Evolutionary conservation across 2,329 filamentous ascomycete species (phyloP).

Genomic region (Boeremia lycopersici): DNA sequence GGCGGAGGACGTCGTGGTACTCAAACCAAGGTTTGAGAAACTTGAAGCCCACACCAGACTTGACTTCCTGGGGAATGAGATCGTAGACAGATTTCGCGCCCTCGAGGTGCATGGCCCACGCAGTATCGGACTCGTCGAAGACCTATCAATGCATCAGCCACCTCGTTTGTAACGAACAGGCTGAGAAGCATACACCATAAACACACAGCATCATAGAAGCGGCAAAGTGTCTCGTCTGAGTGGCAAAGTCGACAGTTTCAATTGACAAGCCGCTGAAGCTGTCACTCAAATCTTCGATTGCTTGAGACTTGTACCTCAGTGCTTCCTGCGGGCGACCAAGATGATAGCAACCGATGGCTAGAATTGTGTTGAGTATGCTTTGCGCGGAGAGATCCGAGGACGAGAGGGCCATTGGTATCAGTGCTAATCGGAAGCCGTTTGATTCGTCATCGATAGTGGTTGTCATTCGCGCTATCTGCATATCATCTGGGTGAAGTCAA

Average conservation of each 20-base stretch:
- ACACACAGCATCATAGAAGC: constrained; percentile 60
- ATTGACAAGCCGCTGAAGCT: constrained; percentile 39
- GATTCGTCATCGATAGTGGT: constrained; percentile 53
- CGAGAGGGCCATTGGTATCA: constrained; percentile 55
- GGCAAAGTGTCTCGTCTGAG: constrained; percentile 51
- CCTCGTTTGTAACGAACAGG: not conserved
- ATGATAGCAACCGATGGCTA: constrained; percentile 55
- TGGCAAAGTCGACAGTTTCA: constrained; percentile 25
- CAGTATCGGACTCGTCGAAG: constrained; percentile 56
- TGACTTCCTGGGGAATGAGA: constrained; percentile 28
- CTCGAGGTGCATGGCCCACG: constrained; percentile 55
- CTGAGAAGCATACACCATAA: constrained; percentile 48
- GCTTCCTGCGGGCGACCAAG: constrained; percentile 49
- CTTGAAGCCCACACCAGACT: constrained; percentile 27
- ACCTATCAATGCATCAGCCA: constrained; percentile 41
- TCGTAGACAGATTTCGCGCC: constrained; percentile 51
- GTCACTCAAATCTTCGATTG: constrained; percentile 49
- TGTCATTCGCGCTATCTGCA: constrained; percentile 53
- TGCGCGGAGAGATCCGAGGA: constrained; percentile 42
- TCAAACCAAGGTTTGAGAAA: constrained; percentile 57
- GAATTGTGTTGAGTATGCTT: constrained; percentile 53
- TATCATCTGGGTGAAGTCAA: constrained; percentile 49
- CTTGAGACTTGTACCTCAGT: constrained; percentile 51
- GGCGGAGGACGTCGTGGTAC: constrained; percentile 56
- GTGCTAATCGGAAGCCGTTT: constrained; percentile 55